Base-by-base conservation (phyloP, 768 basidiomycete genomes). In the Mycena galopus region DNA sequence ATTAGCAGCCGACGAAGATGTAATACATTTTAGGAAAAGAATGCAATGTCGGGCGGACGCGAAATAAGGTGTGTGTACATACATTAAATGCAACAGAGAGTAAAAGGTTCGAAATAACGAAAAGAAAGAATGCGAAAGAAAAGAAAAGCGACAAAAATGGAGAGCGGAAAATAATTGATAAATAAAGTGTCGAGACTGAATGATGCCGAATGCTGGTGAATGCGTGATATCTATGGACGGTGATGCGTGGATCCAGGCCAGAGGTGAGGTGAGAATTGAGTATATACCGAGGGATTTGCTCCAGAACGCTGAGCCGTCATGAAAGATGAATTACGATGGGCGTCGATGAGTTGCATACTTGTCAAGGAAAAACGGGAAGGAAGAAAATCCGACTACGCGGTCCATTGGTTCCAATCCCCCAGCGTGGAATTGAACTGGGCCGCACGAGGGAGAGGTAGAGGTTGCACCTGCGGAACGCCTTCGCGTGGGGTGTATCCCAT, bases 401-500 rank as follows among this genome's bases (percentile, higher is more conserved):
- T 79, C 82, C 81, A 83, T 42, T 81, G 81, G 72, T 73, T 80
- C 84, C 83, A 83, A 42, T 83, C 81, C 65, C 65, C 73, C 6
- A 75, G 58, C 33, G 72, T 73, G 44, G 70, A 59, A 63, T 67
- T 75, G 65, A 76, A 70, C 55, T 78, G 78, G 8, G 70, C 35
- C 21, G 71, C 70, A 27, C 70, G 75, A 35, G 70, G 27, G 35
- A 65, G 65, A 56, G 73, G 69, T 63, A 65, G 65, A 56, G 73
- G 69, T 63, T 74, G 77, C 67, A 68, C 32, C 44, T 64, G 72
- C 58, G 39, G 35, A 3, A 21, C 35, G 65, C 74, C 32, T 74
- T 78, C 77, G 65, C 68, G 71, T 37, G 71, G 32, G 69, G 70
- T 47, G 56, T 79, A 78, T 67, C 77, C 78, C 71, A 53, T 67